These are phyloP conservation scores for Lecanicillium sp. DNA, from an alignment of 2,329 filamentous ascomycete species.

Conservation along the genomic window DNA sequence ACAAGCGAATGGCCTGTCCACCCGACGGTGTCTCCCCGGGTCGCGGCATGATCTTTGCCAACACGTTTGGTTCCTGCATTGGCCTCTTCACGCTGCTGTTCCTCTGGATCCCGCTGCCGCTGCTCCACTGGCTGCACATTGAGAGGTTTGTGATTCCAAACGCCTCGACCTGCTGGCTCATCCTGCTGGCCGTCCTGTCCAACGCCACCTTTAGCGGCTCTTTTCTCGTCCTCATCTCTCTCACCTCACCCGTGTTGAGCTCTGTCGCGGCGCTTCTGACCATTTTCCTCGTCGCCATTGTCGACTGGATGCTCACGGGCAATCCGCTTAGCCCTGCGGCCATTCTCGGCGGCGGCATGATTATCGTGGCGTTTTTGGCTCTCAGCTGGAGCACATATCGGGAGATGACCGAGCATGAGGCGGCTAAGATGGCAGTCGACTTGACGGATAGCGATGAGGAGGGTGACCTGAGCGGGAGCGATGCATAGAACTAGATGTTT, in stretches of 20 bases:
- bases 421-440: slow-evolving; percentile 43
- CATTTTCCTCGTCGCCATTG: slow-evolving; percentile 91
- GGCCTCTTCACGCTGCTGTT: slow-evolving; percentile 79
- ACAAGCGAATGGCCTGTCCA: slow-evolving; percentile 88
- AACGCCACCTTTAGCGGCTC: slow-evolving; percentile 91
- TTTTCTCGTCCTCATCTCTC: slow-evolving; percentile 85
- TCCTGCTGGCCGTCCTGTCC: slow-evolving; percentile 71
- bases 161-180: slow-evolving; percentile 70
- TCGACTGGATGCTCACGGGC: slow-evolving; percentile 81
- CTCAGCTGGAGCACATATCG: slow-evolving; percentile 86
- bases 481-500: slow-evolving; percentile 11
- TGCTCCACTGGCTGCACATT: slow-evolving; percentile 70
- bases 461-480: slow-evolving; percentile 27
- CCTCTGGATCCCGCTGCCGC: slow-evolving; percentile 84
- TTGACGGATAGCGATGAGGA: slow-evolving; percentile 41
- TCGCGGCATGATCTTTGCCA: slow-evolving; percentile 95
- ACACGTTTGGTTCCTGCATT: slow-evolving; percentile 82
- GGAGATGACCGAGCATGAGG: slow-evolving; percentile 82
- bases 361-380: slow-evolving; percentile 80
- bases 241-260: slow-evolving; percentile 87
- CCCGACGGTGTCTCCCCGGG: slow-evolving; percentile 77
- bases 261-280: slow-evolving; percentile 90
- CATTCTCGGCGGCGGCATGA: slow-evolving; percentile 74
- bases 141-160: slow-evolving; percentile 78
- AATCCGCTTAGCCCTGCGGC: slow-evolving; percentile 67